Percentiles rank a stretch among this genome's conserved stretches.
phyloP scores from a whole-genome alignment of 23 red algal species.

The Pyropia haitanensis region DNA sequence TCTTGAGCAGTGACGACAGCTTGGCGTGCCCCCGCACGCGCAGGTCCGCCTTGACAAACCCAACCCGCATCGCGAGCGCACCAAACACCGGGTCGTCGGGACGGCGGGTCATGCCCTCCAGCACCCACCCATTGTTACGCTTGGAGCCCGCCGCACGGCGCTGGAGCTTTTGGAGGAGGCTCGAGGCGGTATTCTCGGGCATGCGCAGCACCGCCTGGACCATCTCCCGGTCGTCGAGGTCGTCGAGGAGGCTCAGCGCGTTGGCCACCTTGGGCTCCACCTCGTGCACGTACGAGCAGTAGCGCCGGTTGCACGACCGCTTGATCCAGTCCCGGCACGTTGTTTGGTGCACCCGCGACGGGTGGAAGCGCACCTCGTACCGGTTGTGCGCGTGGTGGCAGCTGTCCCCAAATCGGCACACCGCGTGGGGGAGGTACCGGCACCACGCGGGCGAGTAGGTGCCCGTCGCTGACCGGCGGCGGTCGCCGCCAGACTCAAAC shows the following conservation, averaged over 20 bases:
- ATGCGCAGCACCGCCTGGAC: conserved; percentile 48
- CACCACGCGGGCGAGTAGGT: conserved; percentile 53
- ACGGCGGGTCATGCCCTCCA: conserved; percentile 22
- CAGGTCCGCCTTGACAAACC: conserved; percentile 19
- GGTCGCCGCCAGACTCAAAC: conserved; percentile 5
- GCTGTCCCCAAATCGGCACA: conserved; percentile 39
- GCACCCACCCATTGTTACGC: conserved; percentile 44
- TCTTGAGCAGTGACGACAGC: conserved; percentile 42
- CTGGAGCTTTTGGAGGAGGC: conserved; percentile 38
- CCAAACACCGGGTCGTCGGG: conserved; percentile 19
- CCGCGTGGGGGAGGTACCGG: conserved; percentile 37
- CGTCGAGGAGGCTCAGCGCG: conserved; percentile 13
- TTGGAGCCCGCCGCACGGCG: conserved; percentile 27
- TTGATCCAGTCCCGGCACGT: conserved; percentile 51
- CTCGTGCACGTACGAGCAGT: conserved; percentile 48
- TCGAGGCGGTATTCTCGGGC: conserved; percentile 14
- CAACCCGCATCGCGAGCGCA: conserved; percentile 22
- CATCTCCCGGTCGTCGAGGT: conserved; percentile 44
- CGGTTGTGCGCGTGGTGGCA: conserved; percentile 51
- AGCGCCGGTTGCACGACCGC: conserved; percentile 35
- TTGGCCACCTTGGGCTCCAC: conserved; percentile 33
- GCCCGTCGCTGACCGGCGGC: conserved; percentile 14
- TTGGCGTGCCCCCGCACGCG: conserved; percentile 31
- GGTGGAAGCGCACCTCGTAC: conserved; percentile 47
- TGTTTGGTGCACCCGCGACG: conserved; percentile 42